Evolutionary conservation across 768 basidiomycete species (phyloP).

Genomic region (Pulveroboletus ravenelii): DNA sequence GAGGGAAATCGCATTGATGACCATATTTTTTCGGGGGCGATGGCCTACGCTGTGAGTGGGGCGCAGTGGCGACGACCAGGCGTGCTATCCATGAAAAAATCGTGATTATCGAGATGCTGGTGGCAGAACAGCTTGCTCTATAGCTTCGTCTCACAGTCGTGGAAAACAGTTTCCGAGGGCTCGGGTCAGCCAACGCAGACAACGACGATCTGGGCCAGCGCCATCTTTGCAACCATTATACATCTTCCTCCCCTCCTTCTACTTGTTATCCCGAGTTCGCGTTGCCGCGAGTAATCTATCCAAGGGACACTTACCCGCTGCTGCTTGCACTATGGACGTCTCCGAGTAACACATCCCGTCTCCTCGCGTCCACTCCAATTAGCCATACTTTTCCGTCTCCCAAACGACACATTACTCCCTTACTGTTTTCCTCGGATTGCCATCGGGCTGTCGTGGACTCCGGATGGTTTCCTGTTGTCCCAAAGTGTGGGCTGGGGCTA

Average conservation of each 20-base stretch:
- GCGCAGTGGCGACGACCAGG: no score
- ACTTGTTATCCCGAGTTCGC: conserved; percentile 26
- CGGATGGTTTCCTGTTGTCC: conserved; percentile 21
- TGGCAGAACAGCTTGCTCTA: no score
- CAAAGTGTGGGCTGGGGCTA: conserved; percentile 35
- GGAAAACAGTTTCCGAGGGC: no score
- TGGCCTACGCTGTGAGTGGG: no score
- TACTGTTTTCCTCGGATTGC: conserved; percentile 23
- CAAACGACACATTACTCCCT: not conserved
- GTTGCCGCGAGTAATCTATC: conserved; percentile 36
- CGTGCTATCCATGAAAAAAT: no score
- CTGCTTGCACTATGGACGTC: conserved; percentile 36
- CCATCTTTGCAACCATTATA: conserved; percentile 6
- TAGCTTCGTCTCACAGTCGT: no score
- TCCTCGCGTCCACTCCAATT: conserved; percentile 22
- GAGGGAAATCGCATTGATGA: no score
- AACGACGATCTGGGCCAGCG: conserved; percentile 3
- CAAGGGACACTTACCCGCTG: conserved; percentile 30
- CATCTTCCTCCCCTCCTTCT: conserved; percentile 13
- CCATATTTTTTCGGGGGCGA: no score
- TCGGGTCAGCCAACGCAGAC: not conserved
- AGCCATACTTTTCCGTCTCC: conserved; percentile 12
- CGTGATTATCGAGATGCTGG: no score
- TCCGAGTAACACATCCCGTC: conserved; percentile 19
- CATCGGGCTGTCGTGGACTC: conserved; percentile 15